phyloP scores from a whole-genome alignment of 805 yeast species.

The Komagataella pseudopastoris region DNA sequence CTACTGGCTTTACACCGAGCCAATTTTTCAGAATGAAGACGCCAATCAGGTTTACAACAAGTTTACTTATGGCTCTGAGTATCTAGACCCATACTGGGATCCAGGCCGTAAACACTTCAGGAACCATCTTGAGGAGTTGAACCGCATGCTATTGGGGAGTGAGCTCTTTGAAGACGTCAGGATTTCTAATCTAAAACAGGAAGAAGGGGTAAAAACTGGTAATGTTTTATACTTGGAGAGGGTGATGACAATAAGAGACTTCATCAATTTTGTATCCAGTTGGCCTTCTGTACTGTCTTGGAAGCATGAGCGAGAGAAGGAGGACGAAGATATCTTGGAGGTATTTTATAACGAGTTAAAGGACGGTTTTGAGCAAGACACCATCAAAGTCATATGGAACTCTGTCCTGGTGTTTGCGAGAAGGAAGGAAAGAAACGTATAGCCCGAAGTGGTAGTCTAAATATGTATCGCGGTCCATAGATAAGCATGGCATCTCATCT shows the following conservation, averaged over 20 bases:
- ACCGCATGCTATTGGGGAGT: background rate
- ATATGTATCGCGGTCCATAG: no score
- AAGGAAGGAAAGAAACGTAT: constrained; percentile 1
- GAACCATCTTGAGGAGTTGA: constrained; percentile 22
- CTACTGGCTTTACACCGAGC: constrained; percentile 67
- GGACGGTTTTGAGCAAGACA: background rate
- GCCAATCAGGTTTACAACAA: constrained; percentile 39
- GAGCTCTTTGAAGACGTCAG: constrained; percentile 10
- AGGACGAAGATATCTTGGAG: constrained; percentile 36
- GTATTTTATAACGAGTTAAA: constrained; percentile 28
- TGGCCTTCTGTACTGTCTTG: background rate
- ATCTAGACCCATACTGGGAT: constrained; percentile 33
- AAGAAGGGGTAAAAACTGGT: background rate
- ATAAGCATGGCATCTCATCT: no score
- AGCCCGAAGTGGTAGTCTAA: no score
- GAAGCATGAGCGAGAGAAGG: constrained; percentile 5
- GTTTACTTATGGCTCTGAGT: constrained; percentile 33
- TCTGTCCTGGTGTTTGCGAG: background rate
- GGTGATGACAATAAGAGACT: background rate
- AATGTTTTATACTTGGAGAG: background rate
- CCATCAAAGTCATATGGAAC: background rate
- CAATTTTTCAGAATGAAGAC: constrained; percentile 29
- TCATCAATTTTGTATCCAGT: background rate
- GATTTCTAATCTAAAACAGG: constrained; percentile 4
- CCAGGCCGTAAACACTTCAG: constrained; percentile 31